Evolutionary conservation across 495 filamentous ascomycete species (phyloP), one percentile per base, ranked within the genome.

Genomic region (Cercophora samala): DNA sequence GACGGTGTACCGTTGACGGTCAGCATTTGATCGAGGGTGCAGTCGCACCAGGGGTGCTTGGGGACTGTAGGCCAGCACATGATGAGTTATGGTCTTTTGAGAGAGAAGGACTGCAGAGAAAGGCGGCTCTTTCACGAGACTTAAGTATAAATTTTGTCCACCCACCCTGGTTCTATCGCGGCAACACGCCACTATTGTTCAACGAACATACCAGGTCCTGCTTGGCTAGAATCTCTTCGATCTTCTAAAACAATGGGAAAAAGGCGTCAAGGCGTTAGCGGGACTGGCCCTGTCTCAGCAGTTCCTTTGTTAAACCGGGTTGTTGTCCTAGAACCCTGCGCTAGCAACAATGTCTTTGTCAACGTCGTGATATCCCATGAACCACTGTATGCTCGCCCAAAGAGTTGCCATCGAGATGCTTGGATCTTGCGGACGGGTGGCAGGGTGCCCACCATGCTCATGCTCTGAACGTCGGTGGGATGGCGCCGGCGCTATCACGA

Each of bases 11-110:
- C 56, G 21, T 26, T 18, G 9, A 46, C 11, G 37, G 37, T 46
- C 37, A 46, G 37, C 15, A 19, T 56, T 56, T 56, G 18, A 9
- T 21, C 18, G 53, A 56, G 53, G 22, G 25, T 0, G 32, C 66
- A 68, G 6, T 53, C 21, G 62, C 66, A 68, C 66, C 66, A 68
- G 37, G 66, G 62, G 58, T 68, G 66, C 6, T 55, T 22, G 1
- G 66, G 66, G 46, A 61, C 42, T 22, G n/a, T 24, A 21, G 32
- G 55, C 22, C 56, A 52, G 62, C 66, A 68, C 66, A 65, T 59
- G 11, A 8, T 59, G 2, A 2, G 6, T 51, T 51, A 6, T 53
- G 15, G 53, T 1, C 22, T 19, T 21, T 54, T 54, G 17, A 25
- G 17, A n/a, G 17, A 55, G n/a, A 9, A 3, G 52, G 13, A 56